Evolutionary conservation across 2,329 filamentous ascomycete species (phyloP), one percentile per base, ranked within the genome.

Genomic region (Fulvia fulva): DNA sequence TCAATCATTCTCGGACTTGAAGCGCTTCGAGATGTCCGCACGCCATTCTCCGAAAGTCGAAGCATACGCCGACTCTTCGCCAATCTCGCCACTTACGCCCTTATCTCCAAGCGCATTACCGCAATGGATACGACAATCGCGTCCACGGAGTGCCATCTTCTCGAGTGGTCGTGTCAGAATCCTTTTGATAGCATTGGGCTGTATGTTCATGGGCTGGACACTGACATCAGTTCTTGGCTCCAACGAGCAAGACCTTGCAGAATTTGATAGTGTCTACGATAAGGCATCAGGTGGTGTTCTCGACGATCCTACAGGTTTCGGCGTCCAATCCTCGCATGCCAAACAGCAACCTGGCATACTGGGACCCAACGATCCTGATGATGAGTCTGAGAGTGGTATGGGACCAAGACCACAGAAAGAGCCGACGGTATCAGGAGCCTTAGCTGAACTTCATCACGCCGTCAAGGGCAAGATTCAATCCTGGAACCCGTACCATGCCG

Each of bases 391-490:
- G 5, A 19, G 49, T 12, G 45, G 41, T n/a, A 51, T 54, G 26
- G 56, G 53, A 16, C 50, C 51, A 22, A 19, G 14, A 25, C 53
- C 44, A 21, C 49, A 55, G 11, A 62, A 64, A 41, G 57, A 60
- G 25, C 70, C 69, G 1, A 67, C 67, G 1, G 66, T 72, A n/a
- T 66, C 64, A n/a, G 68, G 69, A 19, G 71, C 71, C 1, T 55
- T 73, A 49, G 58, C 67, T 6, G 70, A 72, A 28, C 59, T 73
- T 11, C 70, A 71, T 54, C 58, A 68, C 41, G 70, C 70, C 9
- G 67, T 73, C 9, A 69, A 64, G 28, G 67, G 68, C 46, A 72
- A 69, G 53, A 26, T 73, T 11, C 63, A 68, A 30, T 66, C 66
- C 3, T 70, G 67, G 68, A 72, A 65, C 32, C 63, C 66, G 16